Evolutionary conservation across 306 rosid genomes (phyloP).

Genomic region (Corylus avellana): DNA sequence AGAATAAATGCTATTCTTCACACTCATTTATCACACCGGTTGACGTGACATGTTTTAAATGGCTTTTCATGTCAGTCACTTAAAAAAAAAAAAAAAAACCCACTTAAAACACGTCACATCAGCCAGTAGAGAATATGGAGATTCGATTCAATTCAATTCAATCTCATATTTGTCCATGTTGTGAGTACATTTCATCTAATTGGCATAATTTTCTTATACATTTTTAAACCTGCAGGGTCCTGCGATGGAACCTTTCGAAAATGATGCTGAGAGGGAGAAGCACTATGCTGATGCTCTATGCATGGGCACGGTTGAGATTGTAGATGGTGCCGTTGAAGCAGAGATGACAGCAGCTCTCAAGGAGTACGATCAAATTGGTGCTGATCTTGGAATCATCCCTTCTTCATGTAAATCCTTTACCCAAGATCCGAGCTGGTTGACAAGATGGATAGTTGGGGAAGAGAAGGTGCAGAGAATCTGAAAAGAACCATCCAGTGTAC

Average conservation of each 20-base stretch:
- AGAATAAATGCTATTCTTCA: neutral
- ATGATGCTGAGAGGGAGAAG: conserved; percentile 66
- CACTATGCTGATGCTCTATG: conserved; percentile 68
- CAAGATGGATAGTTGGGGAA: conserved; percentile 82
- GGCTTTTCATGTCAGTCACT: no score
- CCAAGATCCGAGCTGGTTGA: conserved; percentile 89
- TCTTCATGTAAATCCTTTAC: conserved; percentile 60
- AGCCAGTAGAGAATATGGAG: neutral
- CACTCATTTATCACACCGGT: no score
- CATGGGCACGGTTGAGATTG: conserved; percentile 51
- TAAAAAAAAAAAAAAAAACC: no score
- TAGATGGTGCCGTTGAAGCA: conserved; percentile 54
- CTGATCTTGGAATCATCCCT: conserved; percentile 85
- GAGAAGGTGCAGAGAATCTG: conserved; percentile 59
- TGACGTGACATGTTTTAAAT: no score
- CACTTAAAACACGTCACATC: no score
- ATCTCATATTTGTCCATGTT: neutral
- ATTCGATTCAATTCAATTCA: neutral
- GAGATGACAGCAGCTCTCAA: conserved; percentile 86
- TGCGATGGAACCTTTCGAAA: conserved; percentile 61
- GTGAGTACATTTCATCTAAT: neutral
- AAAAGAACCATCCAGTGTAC: conserved; percentile 1
- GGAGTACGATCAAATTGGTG: conserved; percentile 72
- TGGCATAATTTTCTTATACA: neutral
- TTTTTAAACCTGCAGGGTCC: conserved; percentile 59